Evolutionary conservation across 352 stramenopile species (phyloP).

Genomic region (Pythium biforme): DNA sequence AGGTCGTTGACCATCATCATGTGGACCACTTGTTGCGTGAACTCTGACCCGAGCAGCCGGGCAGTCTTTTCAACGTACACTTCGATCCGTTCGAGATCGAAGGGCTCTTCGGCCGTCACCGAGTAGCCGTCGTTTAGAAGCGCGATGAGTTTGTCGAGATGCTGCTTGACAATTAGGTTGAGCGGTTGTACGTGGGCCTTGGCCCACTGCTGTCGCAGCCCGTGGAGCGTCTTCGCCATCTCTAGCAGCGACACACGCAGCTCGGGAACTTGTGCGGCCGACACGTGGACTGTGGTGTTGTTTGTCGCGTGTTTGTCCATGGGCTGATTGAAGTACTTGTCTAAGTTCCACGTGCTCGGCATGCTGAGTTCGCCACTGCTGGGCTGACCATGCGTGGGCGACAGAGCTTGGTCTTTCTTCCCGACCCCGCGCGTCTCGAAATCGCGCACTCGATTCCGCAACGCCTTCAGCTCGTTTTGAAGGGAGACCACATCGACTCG

Average conservation of each 20-base stretch:
- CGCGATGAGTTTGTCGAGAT: constrained; percentile 64
- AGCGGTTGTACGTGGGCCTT: constrained; percentile 40
- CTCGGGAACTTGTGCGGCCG: constrained; percentile 49
- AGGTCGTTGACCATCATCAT: constrained; percentile 30
- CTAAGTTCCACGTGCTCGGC: constrained; percentile 22
- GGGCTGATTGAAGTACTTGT: constrained; percentile 27
- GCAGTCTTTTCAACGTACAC: constrained; percentile 57
- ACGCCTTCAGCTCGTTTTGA: constrained; percentile 48
- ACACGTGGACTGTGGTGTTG: background rate
- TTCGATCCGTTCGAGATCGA: constrained; percentile 45
- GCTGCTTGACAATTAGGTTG: constrained; percentile 58
- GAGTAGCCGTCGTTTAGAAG: constrained; percentile 78
- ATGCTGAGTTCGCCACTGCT: background rate
- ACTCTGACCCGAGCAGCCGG: constrained; percentile 57
- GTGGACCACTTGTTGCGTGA: constrained; percentile 61
- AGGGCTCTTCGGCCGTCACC: constrained; percentile 47
- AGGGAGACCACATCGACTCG: constrained; percentile 43
- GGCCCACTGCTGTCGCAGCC: constrained; percentile 60
- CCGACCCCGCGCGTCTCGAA: constrained; percentile 22
- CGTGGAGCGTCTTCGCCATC: constrained; percentile 67
- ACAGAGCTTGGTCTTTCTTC: background rate
- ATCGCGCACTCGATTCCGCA: constrained; percentile 41
- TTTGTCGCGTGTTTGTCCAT: constrained; percentile 24
- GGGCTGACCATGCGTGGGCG: background rate
- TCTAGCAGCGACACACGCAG: constrained; percentile 72